phyloP scores from a whole-genome alignment of 306 rosid species.

The Quillaja saponaria region DNA sequence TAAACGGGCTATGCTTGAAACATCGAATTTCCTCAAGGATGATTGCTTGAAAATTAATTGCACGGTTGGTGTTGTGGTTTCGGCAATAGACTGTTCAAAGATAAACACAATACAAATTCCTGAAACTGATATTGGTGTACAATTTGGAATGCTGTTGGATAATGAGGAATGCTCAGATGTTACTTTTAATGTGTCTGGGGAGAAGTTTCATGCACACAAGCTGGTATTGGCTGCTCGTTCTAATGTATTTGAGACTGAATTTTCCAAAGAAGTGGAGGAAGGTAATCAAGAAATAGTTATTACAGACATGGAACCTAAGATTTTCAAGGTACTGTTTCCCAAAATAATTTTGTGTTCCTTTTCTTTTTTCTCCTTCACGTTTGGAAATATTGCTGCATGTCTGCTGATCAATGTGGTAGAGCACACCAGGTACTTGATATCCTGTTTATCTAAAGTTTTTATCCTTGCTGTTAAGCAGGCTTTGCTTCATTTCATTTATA shows the following conservation, averaged over 20 bases:
- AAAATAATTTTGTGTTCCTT: background rate
- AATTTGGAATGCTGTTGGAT: conserved; percentile 74
- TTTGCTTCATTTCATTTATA: conserved; percentile 83
- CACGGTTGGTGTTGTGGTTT: conserved; percentile 96
- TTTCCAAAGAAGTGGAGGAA: conserved; percentile 58
- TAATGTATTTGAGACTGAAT: conserved; percentile 63
- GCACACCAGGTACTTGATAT: conserved; percentile 1
- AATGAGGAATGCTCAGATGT: conserved; percentile 89
- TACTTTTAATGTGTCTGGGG: conserved; percentile 76
- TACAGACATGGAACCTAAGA: conserved; percentile 80
- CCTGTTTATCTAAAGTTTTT: conserved; percentile 33
- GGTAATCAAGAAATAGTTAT: conserved; percentile 58
- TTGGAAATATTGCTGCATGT: background rate
- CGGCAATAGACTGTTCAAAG: conserved; percentile 82
- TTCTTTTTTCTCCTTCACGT: background rate
- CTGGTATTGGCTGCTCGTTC: conserved; percentile 94
- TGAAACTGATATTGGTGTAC: conserved; percentile 78
- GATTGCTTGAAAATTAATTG: conserved; percentile 97
- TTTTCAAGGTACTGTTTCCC: conserved; percentile 72
- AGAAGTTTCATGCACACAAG: conserved; percentile 83
- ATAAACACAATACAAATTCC: conserved; percentile 81
- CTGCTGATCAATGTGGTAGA: conserved; percentile 12
- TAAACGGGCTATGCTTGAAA: conserved; percentile 80
- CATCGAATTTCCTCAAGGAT: conserved; percentile 78
- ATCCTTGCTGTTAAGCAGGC: conserved; percentile 62